A percentile compares a stretch with the other conserved stretches of the same genome.
These are phyloP conservation scores for Solanum paucissectum DNA, from an alignment of 257 asterid species.

Conservation along the genomic window DNA sequence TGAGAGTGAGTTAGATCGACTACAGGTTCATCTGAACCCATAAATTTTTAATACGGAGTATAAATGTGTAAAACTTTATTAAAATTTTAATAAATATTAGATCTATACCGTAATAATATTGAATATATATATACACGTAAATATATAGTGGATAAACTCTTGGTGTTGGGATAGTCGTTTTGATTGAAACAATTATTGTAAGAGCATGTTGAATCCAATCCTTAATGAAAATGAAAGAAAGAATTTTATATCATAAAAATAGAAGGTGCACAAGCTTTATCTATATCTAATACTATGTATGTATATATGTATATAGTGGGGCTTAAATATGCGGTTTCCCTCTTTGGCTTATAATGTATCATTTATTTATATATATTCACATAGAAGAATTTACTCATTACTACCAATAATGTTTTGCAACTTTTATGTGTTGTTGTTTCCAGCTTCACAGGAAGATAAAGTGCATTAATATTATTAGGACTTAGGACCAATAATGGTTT, in stretches of 20 bases:
- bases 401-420: neutral
- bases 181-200: neutral
- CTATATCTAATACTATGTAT: neutral
- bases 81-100: no score
- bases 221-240: no score
- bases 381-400: neutral
- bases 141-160: no score
- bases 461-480: neutral
- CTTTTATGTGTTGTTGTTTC: neutral
- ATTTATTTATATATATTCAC: neutral
- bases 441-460: neutral
- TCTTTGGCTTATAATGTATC: neutral
- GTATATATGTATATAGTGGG: neutral
- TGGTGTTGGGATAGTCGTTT: neutral
- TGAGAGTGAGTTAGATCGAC: neutral
- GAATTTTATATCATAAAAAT: neutral
- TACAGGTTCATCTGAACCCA: neutral
- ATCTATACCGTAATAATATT: no score
- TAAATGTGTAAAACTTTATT: neutral
- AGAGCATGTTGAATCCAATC: neutral
- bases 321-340: neutral
- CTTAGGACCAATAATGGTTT: neutral
- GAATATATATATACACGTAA: no score
- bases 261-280: neutral
- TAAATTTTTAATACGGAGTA: neutral